Base-by-base conservation (phyloP, 148 eudicot genomes). In the Cornus kousa region DNA sequence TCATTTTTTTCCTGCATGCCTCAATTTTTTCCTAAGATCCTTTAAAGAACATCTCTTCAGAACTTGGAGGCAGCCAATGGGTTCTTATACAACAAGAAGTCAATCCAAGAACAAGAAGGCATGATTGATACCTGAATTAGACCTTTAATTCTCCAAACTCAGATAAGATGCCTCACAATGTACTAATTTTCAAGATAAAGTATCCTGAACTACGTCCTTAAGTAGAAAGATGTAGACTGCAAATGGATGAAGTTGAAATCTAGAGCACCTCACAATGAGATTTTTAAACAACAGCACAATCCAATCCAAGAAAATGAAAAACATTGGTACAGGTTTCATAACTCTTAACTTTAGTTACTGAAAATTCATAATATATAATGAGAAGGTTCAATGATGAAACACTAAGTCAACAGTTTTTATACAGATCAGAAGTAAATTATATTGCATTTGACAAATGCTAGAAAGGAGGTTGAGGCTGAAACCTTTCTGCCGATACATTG, bases 401-500 rank as follows among this genome's bases (percentile, higher is more conserved):
- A 40, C 35, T 68, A 2, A 5, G 24, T 22, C 43, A 48, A 5
- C 37, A 13, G 67, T 37, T 10, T 28, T 19, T 11, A 40, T 6
- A 43, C 32, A 39, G 46, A 22, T 8, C 8, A 60, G 64, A 70
- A 67, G 20, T 40, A 11, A 33, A 72, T 33, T 24, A 46, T 28
- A 62, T 71, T 43, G 11, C 20, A n/a, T 39, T 43, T 72, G 60
- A 55, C 12, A 73, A 73, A 28, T 53, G 65, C 23, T 33, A 57
- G 1, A 74, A 60, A 48, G 62, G 77, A 78, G 20, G 71, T 50
- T 73, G 72, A 71, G 76, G 60, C 62, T 48, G 33, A 66, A 76
- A 94, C 97, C 98, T 89, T 82, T 81, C 77, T 83, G 71, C 77
- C 75, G 78, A 86, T 75, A 84, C 98, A 92, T 76, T 86, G 89